phyloP scores from a whole-genome alignment of 176 grass and related monocot species.

The Chrysopogon serrulatus region DNA sequence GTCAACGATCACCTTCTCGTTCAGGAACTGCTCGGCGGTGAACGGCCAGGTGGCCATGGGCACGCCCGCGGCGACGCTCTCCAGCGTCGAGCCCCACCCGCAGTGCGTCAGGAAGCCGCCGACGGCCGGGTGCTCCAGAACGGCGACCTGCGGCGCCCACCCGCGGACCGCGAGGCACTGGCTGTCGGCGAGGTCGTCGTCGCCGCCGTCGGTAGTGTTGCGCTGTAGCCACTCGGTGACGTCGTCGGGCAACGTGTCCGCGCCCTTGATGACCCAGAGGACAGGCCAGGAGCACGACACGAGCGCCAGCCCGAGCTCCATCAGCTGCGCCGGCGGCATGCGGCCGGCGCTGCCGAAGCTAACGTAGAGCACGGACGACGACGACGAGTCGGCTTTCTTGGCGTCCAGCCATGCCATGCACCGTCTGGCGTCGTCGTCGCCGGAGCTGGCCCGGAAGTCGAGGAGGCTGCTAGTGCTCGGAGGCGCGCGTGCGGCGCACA shows the following conservation, averaged over 20 bases:
- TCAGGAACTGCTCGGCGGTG: constrained; percentile 43
- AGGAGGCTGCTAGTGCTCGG: not conserved
- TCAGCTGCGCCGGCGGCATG: constrained; percentile 35
- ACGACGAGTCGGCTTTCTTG: constrained; percentile 12
- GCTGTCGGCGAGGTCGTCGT: too few species aligned
- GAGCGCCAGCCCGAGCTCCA: constrained; percentile 42
- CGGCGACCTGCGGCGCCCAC: too few species aligned
- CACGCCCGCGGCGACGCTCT: constrained; percentile 28
- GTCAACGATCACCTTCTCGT: constrained; percentile 55
- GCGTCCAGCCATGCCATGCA: constrained; percentile 55
- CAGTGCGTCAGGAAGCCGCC: too few species aligned
- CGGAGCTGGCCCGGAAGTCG: not conserved
- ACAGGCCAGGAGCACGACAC: constrained; percentile 35
- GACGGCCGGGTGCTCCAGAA: too few species aligned
- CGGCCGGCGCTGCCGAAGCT: constrained; percentile 55
- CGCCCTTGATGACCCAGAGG: constrained; percentile 52
- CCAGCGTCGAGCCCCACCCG: too few species aligned
- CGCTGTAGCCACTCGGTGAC: constrained; percentile 20
- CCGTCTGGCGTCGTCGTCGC: not conserved
- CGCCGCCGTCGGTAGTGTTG: constrained; percentile 13
- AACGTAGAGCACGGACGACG: constrained; percentile 48
- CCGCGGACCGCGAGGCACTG: constrained; percentile 41
- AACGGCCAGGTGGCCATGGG: not conserved
- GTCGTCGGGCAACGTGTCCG: constrained; percentile 25
- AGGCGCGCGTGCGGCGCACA: constrained; percentile 1